Conservation (phyloP, 768 basidiomycete species). For the Leucocoprinus birnbaumii region DNA sequence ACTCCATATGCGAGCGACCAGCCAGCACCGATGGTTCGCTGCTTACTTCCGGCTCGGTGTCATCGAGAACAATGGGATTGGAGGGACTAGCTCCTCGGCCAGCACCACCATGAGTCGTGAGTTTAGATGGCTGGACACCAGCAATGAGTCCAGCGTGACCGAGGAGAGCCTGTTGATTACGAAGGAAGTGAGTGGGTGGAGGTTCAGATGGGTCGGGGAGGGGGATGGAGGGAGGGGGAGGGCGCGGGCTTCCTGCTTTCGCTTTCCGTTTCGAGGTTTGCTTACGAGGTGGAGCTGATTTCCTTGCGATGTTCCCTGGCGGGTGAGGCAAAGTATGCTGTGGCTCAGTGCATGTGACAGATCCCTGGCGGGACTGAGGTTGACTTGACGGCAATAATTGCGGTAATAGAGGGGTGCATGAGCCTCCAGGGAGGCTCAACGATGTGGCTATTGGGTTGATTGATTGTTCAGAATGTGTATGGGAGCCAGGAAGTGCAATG, state of each 20-base stretch:
- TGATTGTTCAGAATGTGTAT: constrained; percentile 82
- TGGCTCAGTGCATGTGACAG: constrained; percentile 1
- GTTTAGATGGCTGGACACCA: constrained; percentile 56
- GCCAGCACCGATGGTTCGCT: constrained; percentile 19
- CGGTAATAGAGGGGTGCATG: constrained; percentile 35
- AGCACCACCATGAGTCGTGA: constrained; percentile 35
- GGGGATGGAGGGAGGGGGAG: constrained; percentile 51
- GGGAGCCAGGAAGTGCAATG: constrained; percentile 98
- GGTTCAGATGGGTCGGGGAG: constrained; percentile 63
- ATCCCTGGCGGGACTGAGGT: constrained; percentile 8
- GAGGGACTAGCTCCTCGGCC: constrained; percentile 48
- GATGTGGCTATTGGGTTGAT: constrained; percentile 75
- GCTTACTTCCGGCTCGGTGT: constrained; percentile 37
- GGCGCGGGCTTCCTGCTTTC: constrained; percentile 41
- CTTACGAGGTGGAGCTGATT: constrained; percentile 23
- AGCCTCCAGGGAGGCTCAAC: constrained; percentile 38
- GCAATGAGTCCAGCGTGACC: constrained; percentile 72
- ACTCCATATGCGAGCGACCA: constrained; percentile 1
- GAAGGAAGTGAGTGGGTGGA: constrained; percentile 64
- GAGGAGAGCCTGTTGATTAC: constrained; percentile 69
- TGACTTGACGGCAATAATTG: constrained; percentile 14
- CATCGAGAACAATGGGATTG: constrained; percentile 74
- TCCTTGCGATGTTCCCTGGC: constrained; percentile 17
- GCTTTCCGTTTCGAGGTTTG: constrained; percentile 33
- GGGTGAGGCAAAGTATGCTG: constrained; percentile 13